Evolutionary conservation across 2,329 filamentous ascomycete species (phyloP).

Genomic region (Pyrenophora teres): DNA sequence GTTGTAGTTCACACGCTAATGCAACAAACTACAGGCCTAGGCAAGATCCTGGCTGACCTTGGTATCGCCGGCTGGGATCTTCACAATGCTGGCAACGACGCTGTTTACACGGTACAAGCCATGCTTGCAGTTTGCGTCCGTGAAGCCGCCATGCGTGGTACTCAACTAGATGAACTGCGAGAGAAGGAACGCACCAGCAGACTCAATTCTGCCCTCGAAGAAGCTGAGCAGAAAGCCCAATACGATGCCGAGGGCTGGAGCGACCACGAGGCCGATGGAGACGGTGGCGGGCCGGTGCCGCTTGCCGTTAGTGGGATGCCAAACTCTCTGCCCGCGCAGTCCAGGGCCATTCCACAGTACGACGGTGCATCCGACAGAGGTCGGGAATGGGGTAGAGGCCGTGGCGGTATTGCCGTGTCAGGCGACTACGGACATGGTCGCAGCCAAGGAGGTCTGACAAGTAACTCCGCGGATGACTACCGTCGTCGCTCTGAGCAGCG

Average conservation of each 20-base stretch:
- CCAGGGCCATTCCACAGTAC: neutral
- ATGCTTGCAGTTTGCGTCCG: conserved; percentile 67
- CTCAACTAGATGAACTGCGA: conserved; percentile 26
- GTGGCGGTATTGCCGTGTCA: neutral
- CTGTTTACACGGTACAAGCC: conserved; percentile 75
- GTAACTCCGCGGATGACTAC: neutral
- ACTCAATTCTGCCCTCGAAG: conserved; percentile 29
- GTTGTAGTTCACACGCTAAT: too few species aligned
- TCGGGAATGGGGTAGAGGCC: conserved; percentile 2
- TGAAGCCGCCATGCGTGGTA: conserved; percentile 46
- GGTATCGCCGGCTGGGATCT: conserved; percentile 66
- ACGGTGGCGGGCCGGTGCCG: conserved; percentile 40
- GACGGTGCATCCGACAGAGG: neutral
- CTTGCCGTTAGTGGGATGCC: conserved; percentile 16
- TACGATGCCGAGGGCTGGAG: conserved; percentile 49
- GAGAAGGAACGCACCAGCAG: conserved; percentile 31
- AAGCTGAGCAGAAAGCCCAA: conserved; percentile 46
- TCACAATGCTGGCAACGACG: conserved; percentile 91
- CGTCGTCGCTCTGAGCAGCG: neutral
- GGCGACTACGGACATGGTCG: neutral
- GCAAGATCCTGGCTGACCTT: conserved; percentile 65
- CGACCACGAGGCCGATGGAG: conserved; percentile 41
- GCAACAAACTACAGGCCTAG: conserved; percentile 61
- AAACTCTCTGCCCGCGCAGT: neutral
- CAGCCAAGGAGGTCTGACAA: neutral